Conservation (phyloP, 2,329 filamentous ascomycete species). For the Leptographium flavum region DNA sequence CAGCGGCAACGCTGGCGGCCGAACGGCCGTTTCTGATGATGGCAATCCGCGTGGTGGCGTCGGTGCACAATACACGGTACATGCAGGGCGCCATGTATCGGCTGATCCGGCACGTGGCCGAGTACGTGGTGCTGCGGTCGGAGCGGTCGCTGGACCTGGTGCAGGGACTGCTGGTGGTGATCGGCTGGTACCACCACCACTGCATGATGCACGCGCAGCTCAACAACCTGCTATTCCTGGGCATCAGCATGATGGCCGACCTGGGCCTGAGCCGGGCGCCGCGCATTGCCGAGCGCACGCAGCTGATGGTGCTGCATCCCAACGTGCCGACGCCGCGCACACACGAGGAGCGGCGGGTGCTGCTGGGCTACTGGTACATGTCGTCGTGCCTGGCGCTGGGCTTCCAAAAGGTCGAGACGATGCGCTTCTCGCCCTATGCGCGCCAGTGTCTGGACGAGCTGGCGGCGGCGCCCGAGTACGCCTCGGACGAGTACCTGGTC, state of each 20-base stretch:
- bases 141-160: slow-evolving; percentile 36
- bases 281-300: slow-evolving; percentile 25
- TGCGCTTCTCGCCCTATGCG: slow-evolving; percentile 37
- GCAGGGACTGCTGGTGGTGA: slow-evolving; percentile 31
- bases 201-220: slow-evolving; percentile 38
- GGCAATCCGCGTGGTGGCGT: slow-evolving; percentile 34
- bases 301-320: slow-evolving; percentile 26
- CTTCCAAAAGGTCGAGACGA: slow-evolving; percentile 29
- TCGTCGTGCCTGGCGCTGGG: slow-evolving; percentile 29
- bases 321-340: slow-evolving; percentile 24
- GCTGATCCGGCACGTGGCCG: slow-evolving; percentile 29
- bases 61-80: slow-evolving; percentile 28
- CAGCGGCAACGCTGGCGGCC: slow-evolving; percentile 22
- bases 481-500: slow-evolving; percentile 30
- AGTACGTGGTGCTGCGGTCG: slow-evolving; percentile 33
- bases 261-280: slow-evolving; percentile 29
- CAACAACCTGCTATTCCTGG: slow-evolving; percentile 33
- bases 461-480: slow-evolving; percentile 26
- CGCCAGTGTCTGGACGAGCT: slow-evolving; percentile 34
- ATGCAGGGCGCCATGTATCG: slow-evolving; percentile 36
- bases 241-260: slow-evolving; percentile 31
- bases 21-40: slow-evolving; percentile 33
- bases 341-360: slow-evolving; percentile 35
- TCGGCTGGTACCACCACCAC: slow-evolving; percentile 39
- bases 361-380: slow-evolving; percentile 40